Base-by-base conservation (phyloP, 2,329 filamentous ascomycete genomes). In the Aspergillus sp. region DNA sequence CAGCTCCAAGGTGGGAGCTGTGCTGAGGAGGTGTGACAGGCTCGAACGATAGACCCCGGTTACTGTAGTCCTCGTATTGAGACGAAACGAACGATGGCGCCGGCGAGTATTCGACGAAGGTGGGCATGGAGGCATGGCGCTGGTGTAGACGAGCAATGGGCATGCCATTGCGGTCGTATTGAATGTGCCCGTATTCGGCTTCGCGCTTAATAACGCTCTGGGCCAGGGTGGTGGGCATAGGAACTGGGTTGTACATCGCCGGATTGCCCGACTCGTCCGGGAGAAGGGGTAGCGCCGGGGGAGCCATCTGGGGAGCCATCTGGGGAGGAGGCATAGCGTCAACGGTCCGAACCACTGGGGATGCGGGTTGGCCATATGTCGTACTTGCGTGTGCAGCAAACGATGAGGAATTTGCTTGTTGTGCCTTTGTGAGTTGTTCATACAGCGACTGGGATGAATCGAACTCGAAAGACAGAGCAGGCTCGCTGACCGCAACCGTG, bases 371-470 rank as follows among this genome's bases (percentile, higher is more conserved):
- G 56, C 79, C 81, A 79, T 78, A 83, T 69, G 82, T 81, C 71
- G 81, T 82, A 78, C 86, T 89, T 69, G 88, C 82, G 67, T 93
- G 90, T 65, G 91, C 91, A 79, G 87, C 92, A 84, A 97, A 98
- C 1, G 94, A 97, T 3, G 95, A 98, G 7, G 94, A 96, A 81
- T 96, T 98, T 78, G 93, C 94, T 85, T 98, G 95, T 80, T 99
- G 95, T 51, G 94, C 93, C 84, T 98, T 99, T 71, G 95, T 99
- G 81, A 99, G 89, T 83, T 99, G 95, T 84, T 99, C 95, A 77
- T 97, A 99, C 63, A 99, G 89, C 69, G 95, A 98, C 81, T 99
- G 95, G 36, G 95, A 98, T 23, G 95, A 97, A 81, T 99, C 95
- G 80, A 97, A 99, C 80, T 99, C 92, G 82, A 99, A 99, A 1